phyloP scores from a whole-genome alignment of 2,329 filamentous ascomycete species.

The Alternaria novae-zelandiae region DNA sequence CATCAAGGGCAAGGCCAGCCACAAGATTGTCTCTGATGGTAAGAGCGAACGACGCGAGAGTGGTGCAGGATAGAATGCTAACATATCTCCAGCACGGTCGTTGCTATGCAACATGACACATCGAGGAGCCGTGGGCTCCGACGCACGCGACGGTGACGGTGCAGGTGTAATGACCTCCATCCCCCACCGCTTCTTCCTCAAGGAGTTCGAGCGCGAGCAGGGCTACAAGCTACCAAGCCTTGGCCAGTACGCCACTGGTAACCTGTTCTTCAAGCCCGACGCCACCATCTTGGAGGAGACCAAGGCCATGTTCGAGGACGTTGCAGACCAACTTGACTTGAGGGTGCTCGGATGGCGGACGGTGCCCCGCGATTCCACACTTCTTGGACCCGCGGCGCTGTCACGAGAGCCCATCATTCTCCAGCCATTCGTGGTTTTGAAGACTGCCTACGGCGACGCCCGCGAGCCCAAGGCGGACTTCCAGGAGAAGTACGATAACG shows the following conservation, averaged over 20 bases:
- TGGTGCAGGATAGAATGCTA: constrained; percentile 34
- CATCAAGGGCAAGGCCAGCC: constrained; percentile 95
- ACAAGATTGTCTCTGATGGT: constrained; percentile 99
- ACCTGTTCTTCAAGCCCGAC: constrained; percentile 98
- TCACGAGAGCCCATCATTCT: constrained; percentile 95
- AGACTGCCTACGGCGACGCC: constrained; percentile 82
- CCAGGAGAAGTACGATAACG: constrained; percentile 80
- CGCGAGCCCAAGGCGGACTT: constrained; percentile 80
- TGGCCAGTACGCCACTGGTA: constrained; percentile 95
- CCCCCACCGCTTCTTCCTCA: constrained; percentile 97
- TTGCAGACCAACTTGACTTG: constrained; percentile 85
- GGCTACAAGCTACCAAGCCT: constrained; percentile 83
- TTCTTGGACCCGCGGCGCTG: constrained; percentile 89
- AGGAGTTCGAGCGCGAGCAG: constrained; percentile 94
- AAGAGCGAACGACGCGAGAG: constrained; percentile 45
- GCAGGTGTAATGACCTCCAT: constrained; percentile 99
- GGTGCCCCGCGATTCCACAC: constrained; percentile 89
- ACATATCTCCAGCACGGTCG: constrained; percentile 71
- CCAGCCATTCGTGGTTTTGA: constrained; percentile 92
- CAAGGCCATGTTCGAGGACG: constrained; percentile 90
- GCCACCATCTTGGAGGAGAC: constrained; percentile 88
- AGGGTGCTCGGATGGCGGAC: constrained; percentile 95
- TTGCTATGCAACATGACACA: constrained; percentile 99
- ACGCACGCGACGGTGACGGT: constrained; percentile 96
- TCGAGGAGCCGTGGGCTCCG: constrained; percentile 95